Evolutionary conservation across 169 alveolate genomes (phyloP), one percentile per base, ranked within the genome.

Genomic region (Cryptosporidium viatorum): DNA sequence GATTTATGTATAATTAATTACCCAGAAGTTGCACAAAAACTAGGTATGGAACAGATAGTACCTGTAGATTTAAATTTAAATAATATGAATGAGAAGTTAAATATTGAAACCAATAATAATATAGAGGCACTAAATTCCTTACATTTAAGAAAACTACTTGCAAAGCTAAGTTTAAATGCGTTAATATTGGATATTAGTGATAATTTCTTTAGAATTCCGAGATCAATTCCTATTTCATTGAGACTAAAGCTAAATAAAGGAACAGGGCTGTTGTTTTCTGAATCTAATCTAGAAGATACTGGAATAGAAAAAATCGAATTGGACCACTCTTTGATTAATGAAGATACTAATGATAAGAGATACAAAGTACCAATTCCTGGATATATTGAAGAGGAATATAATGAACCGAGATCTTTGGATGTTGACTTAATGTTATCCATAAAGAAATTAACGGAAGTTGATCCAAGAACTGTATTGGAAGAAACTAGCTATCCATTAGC

Each of bases 11-110:
- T 62, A 2, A 16, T 80, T 37, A 80, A 80, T 29, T 80, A 80
- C 48, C 89, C 89, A 8, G 89, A 80, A 65, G 89, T 80, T 37
- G 80, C 89, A 7, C 89, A 80, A 41, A 80, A 80, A 26, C 35
- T 80, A 3, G 89, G 89, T 26, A 29, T 80, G 50, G 70, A 80
- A 50, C 80, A 62, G 62, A 80, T 80, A 10, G 50, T 80, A 8
- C 80, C 73, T 41, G 16, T 45, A 23, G 73, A 59, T 5, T 43
- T 80, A 14, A 80, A 65, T n/a, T 65, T 80, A 18, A 59, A 80
- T 62, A 7, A 37, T 37, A 29, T 80, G 37, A 52, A 18, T 10
- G 75, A 59, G 7, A 71, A 71, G 62, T 26, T 26, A 37, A 37
- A 80, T 65, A 26, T 23, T 75, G 35, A 62, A 45, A 43, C 89